phyloP scores from a whole-genome alignment of 345 rosid species.

The Clarkia xantiana region DNA sequence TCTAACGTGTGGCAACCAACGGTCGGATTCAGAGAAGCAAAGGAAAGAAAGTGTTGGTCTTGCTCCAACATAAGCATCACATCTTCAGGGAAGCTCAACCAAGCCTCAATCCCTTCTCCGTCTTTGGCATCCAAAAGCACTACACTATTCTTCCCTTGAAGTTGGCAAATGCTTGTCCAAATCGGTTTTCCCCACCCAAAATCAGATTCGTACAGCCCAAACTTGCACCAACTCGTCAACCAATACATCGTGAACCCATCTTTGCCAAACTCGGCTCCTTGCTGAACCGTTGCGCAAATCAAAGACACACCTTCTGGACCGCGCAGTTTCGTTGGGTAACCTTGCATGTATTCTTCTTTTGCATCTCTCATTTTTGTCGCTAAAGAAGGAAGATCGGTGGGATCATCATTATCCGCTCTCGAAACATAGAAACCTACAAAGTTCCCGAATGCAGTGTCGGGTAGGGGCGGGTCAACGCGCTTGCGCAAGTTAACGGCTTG shows the following conservation, averaged over 20 bases:
- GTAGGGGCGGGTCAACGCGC: neutral
- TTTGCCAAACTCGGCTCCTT: neutral
- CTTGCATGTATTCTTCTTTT: neutral
- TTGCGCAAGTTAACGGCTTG: constrained; percentile 6
- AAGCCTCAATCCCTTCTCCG: constrained; percentile 11
- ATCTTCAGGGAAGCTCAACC: constrained; percentile 8
- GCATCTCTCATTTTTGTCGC: neutral
- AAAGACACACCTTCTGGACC: neutral
- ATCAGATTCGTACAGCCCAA: constrained; percentile 11
- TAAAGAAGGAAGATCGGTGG: neutral
- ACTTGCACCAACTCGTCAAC: constrained; percentile 8
- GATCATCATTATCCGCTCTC: neutral
- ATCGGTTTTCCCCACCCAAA: constrained; percentile 18
- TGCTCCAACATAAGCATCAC: constrained; percentile 13
- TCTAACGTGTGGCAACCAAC: too few relatives aligned
- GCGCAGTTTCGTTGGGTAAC: neutral
- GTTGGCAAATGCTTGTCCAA: neutral
- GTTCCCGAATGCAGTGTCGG: constrained; percentile 3
- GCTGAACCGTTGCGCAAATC: neutral
- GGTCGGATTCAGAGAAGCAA: constrained; percentile 10
- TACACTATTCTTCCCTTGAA: neutral
- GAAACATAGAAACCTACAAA: neutral
- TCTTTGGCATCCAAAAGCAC: neutral
- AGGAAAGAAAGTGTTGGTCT: constrained; percentile 9
- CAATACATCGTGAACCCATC: neutral